A percentile compares a stretch with the other conserved stretches of the same genome.
Conservation (phyloP, 306 rosid genomes). For the Sphenostylis stenocarpa region DNA sequence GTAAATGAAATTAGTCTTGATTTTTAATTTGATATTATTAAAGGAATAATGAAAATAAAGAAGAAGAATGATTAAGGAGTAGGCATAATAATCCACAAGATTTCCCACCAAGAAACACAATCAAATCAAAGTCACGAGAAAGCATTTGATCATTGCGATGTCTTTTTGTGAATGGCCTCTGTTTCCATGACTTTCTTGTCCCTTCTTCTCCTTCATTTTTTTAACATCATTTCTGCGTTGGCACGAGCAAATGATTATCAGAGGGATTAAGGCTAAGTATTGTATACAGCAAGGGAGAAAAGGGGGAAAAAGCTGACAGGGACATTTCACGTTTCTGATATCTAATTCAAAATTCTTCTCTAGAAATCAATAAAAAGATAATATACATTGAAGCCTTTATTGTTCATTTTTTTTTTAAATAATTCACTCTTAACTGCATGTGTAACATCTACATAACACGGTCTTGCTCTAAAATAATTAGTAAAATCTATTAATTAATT, state of each 20-base stretch:
- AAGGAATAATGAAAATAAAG: no score
- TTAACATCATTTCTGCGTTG: slow-evolving; percentile 38
- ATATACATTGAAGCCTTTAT: not conserved
- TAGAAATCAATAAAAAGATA: not conserved
- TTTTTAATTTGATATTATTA: no score
- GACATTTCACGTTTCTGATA: not conserved
- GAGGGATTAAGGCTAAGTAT: slow-evolving; percentile 5
- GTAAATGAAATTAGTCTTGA: no score
- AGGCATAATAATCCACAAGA: slow-evolving; percentile 11
- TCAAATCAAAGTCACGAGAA: not conserved
- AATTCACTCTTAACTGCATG: not conserved
- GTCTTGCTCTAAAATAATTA: not conserved
- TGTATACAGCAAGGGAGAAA: not conserved
- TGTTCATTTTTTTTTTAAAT: not conserved
- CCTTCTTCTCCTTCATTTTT: not conserved
- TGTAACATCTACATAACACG: not conserved
- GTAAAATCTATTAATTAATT: not conserved
- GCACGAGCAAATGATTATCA: slow-evolving; percentile 47
- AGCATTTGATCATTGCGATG: not conserved
- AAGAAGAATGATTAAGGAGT: slow-evolving; percentile 8
- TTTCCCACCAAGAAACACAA: slow-evolving; percentile 14
- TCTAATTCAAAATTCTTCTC: not conserved
- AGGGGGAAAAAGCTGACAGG: not conserved
- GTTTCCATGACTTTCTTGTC: not conserved
- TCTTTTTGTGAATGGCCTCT: slow-evolving; percentile 2